Conservation (phyloP, 257 asterid genomes). For the Scutellaria baicalensis region DNA sequence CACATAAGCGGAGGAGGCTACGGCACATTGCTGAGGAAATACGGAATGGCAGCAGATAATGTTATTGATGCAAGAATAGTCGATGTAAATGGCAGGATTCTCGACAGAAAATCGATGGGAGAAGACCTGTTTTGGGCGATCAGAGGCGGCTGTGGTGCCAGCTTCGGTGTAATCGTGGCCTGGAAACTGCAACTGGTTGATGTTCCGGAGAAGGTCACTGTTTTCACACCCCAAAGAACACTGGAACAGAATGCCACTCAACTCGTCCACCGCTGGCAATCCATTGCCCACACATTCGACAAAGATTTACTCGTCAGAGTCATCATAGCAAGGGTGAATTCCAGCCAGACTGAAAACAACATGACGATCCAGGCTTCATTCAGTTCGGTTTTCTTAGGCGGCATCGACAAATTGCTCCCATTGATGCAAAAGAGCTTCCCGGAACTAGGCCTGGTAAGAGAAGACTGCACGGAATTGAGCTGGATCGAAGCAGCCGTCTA, state of each 20-base stretch:
- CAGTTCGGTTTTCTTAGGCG: slow-evolving; percentile 1
- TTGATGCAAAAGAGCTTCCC: slow-evolving; percentile 13
- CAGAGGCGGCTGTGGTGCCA: slow-evolving; percentile 17
- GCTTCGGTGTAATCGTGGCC: slow-evolving; percentile 17
- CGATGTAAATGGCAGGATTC: slow-evolving; percentile 10
- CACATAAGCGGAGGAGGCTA: slow-evolving; percentile 20
- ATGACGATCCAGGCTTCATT: background rate
- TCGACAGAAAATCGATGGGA: slow-evolving; percentile 9
- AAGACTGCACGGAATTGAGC: slow-evolving; percentile 18
- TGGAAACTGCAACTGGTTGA: slow-evolving; percentile 19
- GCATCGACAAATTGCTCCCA: background rate
- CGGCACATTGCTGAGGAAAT: slow-evolving; percentile 9
- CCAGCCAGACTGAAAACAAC: background rate
- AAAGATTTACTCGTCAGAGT: background rate
- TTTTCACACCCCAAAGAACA: background rate
- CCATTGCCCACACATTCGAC: background rate
- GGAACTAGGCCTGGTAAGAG: slow-evolving; percentile 15
- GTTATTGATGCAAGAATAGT: slow-evolving; percentile 15
- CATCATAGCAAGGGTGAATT: background rate
- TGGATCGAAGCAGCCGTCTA: slow-evolving; percentile 13
- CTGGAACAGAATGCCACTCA: slow-evolving; percentile 11
- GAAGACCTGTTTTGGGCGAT: slow-evolving; percentile 24
- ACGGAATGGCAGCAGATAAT: slow-evolving; percentile 19
- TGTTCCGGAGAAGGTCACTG: slow-evolving; percentile 17
- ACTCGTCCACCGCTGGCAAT: slow-evolving; percentile 18